phyloP scores from a whole-genome alignment of 495 filamentous ascomycete genomes.

The Penicillium simplicissimum region DNA sequence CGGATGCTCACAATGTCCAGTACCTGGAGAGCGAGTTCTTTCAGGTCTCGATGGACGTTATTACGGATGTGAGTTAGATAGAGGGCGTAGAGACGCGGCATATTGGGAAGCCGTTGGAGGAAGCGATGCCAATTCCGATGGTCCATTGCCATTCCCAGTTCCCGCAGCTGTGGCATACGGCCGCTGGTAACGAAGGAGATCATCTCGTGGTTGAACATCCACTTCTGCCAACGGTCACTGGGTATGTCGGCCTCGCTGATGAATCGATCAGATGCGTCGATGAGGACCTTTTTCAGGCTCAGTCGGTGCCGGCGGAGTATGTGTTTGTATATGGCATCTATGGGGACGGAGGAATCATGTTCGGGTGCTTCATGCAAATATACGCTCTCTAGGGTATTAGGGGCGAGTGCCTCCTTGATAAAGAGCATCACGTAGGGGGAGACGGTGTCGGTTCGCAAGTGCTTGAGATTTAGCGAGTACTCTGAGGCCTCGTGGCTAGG shows the following conservation, averaged over 20 bases:
- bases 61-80: constrained; percentile 76
- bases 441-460: constrained; percentile 81
- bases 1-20: constrained; percentile 83
- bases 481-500: constrained; percentile 36
- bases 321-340: constrained; percentile 75
- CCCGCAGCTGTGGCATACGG: constrained; percentile 72
- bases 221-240: constrained; percentile 62
- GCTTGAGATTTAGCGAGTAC: constrained; percentile 73
- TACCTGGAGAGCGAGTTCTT: constrained; percentile 81
- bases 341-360: constrained; percentile 58
- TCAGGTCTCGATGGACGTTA: constrained; percentile 56
- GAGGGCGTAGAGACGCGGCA: constrained; percentile 74
- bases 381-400: constrained; percentile 80
- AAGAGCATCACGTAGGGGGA: constrained; percentile 77
- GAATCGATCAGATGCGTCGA: constrained; percentile 67
- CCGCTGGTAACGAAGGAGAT: constrained; percentile 79
- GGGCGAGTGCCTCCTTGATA: constrained; percentile 80
- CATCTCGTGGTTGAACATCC: constrained; percentile 76
- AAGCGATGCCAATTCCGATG: constrained; percentile 92
- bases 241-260: constrained; percentile 32
- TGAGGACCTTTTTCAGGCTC: constrained; percentile 74
- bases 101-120: constrained; percentile 75
- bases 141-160: constrained; percentile 75
- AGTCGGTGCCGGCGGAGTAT: constrained; percentile 69
- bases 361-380: constrained; percentile 75